These are phyloP conservation scores for Plectranthus barbatus DNA, from an alignment of 257 asterid species.

Conservation along the genomic window DNA sequence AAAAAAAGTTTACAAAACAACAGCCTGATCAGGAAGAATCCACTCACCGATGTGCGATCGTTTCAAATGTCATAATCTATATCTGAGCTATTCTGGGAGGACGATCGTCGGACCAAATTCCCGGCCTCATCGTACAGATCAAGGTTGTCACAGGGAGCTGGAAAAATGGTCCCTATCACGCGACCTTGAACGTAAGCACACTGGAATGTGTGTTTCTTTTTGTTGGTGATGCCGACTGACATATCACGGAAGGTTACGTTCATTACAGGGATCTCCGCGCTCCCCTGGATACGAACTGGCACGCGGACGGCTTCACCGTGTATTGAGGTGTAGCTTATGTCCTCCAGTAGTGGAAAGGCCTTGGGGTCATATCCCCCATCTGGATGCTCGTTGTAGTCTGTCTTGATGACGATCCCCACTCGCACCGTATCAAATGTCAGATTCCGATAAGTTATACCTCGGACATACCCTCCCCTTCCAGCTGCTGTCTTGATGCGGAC, in stretches of 20 bases:
- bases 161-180: conserved; percentile 65
- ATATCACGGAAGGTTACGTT: conserved; percentile 61
- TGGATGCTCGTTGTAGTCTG: conserved; percentile 96
- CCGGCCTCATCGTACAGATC: conserved; percentile 73
- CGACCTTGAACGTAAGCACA: conserved; percentile 77
- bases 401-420: conserved; percentile 84
- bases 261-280: conserved; percentile 53
- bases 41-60: background rate
- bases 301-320: conserved; percentile 88
- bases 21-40: background rate
- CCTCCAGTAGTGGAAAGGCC: conserved; percentile 63
- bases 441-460: conserved; percentile 55
- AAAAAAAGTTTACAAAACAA: background rate
- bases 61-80: conserved; percentile 74
- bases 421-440: conserved; percentile 69
- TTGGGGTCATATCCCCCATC: conserved; percentile 62
- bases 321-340: conserved; percentile 59
- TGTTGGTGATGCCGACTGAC: conserved; percentile 67
- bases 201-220: conserved; percentile 82
- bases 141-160: conserved; percentile 83
- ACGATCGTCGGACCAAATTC: conserved; percentile 41
- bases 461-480: conserved; percentile 87
- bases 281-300: conserved; percentile 91
- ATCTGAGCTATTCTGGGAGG: conserved; percentile 58
- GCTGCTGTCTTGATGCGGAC: conserved; percentile 95